Conservation (phyloP, 2,329 filamentous ascomycete genomes). For the Cladosporium sp. region DNA sequence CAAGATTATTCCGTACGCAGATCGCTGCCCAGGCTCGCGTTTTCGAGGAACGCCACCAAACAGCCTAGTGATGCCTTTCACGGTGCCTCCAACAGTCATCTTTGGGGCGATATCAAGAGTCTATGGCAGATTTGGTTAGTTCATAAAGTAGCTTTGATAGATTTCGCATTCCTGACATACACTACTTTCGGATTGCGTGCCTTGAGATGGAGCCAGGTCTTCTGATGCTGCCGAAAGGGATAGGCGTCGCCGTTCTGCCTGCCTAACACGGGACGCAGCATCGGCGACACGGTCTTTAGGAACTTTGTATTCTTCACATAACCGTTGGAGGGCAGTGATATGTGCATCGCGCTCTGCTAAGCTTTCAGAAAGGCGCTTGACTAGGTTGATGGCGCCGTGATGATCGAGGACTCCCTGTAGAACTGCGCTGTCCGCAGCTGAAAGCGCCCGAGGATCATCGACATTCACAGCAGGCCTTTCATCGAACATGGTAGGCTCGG, state of each 20-base stretch:
- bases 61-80: slow-evolving; percentile 25
- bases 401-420: slow-evolving; percentile 27
- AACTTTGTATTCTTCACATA: slow-evolving; percentile 31
- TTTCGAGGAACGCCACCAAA: slow-evolving; percentile 24
- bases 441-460: slow-evolving; percentile 25
- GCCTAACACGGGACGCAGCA: slow-evolving; percentile 24
- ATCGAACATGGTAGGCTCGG: slow-evolving; percentile 31
- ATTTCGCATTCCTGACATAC: background rate
- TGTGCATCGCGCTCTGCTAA: slow-evolving; percentile 32
- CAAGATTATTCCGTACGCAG: background rate
- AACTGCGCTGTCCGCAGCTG: slow-evolving; percentile 21
- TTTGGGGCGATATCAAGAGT: slow-evolving; percentile 1
- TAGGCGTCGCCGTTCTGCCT: slow-evolving; percentile 24
- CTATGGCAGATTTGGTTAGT: background rate
- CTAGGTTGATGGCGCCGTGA: slow-evolving; percentile 27
- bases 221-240: slow-evolving; percentile 24
- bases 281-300: slow-evolving; percentile 25
- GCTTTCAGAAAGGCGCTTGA: slow-evolving; percentile 25
- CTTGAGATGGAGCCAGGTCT: slow-evolving; percentile 15
- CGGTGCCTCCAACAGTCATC: slow-evolving; percentile 10
- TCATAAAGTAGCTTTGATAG: too few relatives aligned
- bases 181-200: slow-evolving; percentile 6
- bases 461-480: slow-evolving; percentile 17
- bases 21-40: slow-evolving; percentile 1
- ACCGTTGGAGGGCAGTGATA: slow-evolving; percentile 29